phyloP scores from a whole-genome alignment of 352 stramenopile genomes.

The Pythium brachiatum region DNA sequence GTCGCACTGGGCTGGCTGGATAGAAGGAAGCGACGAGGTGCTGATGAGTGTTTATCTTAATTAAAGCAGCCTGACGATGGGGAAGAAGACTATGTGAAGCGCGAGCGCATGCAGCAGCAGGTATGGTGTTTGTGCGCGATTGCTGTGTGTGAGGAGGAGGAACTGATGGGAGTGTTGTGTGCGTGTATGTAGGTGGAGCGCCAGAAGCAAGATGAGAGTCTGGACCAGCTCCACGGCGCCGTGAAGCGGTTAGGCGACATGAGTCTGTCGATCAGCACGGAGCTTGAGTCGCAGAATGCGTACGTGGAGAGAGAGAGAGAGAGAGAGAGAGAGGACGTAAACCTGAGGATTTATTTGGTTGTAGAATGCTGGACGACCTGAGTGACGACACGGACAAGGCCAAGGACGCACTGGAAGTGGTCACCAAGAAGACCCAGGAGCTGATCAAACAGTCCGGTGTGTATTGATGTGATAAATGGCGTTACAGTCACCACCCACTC shows the following conservation, averaged over 20 bases:
- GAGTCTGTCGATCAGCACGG: slow-evolving; percentile 81
- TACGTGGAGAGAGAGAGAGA: too few relatives aligned
- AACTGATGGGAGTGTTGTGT: not conserved
- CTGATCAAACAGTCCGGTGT: slow-evolving; percentile 79
- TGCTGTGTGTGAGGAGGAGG: not conserved
- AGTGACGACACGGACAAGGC: slow-evolving; percentile 83
- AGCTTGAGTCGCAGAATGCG: slow-evolving; percentile 81
- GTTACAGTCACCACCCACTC: not conserved
- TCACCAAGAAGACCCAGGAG: slow-evolving; percentile 86
- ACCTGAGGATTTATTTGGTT: too few relatives aligned
- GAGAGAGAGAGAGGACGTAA: too few relatives aligned
- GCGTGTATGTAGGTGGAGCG: slow-evolving; percentile 43
- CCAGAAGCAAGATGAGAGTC: slow-evolving; percentile 81
- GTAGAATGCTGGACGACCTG: slow-evolving; percentile 82
- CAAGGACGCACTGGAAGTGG: slow-evolving; percentile 60
- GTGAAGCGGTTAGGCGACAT: slow-evolving; percentile 83
- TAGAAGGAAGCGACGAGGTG: not conserved
- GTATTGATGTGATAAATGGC: too few relatives aligned
- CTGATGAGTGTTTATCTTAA: not conserved
- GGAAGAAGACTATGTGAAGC: slow-evolving; percentile 56
- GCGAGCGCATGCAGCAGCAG: slow-evolving; percentile 57
- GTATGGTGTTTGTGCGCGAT: slow-evolving; percentile 11
- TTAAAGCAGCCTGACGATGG: slow-evolving; percentile 34
- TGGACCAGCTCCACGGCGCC: slow-evolving; percentile 72
- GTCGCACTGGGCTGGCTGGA: not conserved